Evolutionary conservation across 345 rosid genomes (phyloP).

Genomic region (Raphanus raphanistrum): DNA sequence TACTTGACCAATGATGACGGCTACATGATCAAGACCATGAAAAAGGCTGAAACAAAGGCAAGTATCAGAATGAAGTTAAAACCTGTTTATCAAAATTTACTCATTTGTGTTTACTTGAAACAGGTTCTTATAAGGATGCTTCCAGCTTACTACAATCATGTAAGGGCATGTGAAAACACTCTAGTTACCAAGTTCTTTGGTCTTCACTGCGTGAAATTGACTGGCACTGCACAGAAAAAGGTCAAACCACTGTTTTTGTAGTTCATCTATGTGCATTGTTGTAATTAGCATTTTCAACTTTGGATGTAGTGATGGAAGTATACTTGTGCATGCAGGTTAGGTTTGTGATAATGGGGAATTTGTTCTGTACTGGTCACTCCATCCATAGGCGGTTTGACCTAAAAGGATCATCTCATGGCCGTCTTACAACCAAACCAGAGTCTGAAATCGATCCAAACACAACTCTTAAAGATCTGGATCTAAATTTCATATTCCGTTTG

Average conservation of each 20-base stretch:
- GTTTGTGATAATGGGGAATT: constrained; percentile 93
- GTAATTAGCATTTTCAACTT: background rate
- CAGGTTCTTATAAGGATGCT: constrained; percentile 97
- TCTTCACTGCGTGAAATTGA: constrained; percentile 89
- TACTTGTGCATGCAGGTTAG: constrained; percentile 60
- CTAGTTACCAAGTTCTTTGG: constrained; percentile 91
- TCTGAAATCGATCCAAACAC: constrained; percentile 80
- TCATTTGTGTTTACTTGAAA: constrained; percentile 5
- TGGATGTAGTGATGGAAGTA: constrained; percentile 24
- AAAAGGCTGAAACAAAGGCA: constrained; percentile 94
- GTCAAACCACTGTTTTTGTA: constrained; percentile 32
- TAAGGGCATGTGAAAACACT: constrained; percentile 81
- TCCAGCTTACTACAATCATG: constrained; percentile 93
- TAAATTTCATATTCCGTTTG: constrained; percentile 70
- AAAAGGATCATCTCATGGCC: constrained; percentile 98
- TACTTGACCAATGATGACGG: constrained; percentile 87
- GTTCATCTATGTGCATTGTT: background rate
- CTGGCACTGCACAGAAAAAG: constrained; percentile 76
- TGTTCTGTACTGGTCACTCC: constrained; percentile 69
- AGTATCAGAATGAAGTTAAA: background rate
- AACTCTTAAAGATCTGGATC: constrained; percentile 96
- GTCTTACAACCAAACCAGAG: constrained; percentile 70
- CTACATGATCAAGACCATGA: constrained; percentile 98
- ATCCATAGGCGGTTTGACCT: constrained; percentile 92
- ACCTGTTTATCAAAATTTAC: background rate